phyloP scores from a whole-genome alignment of 768 basidiomycete species.

The Piloderma croceum region DNA sequence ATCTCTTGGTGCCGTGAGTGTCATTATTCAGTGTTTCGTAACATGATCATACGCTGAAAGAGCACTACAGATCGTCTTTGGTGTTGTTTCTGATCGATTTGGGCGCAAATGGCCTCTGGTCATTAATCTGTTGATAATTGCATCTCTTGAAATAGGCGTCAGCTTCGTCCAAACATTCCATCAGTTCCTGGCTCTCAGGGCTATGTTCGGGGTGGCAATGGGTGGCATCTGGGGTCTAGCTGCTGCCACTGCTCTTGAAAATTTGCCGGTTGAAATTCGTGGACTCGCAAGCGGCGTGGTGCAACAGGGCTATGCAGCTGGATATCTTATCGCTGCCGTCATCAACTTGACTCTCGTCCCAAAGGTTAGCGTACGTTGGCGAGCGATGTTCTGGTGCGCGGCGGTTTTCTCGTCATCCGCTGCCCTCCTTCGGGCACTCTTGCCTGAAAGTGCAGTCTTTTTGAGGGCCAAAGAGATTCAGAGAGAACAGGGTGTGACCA shows the following conservation, averaged over 20 bases:
- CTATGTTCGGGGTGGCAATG: constrained; percentile 85
- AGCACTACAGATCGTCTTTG: constrained; percentile 61
- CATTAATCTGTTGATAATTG: constrained; percentile 63
- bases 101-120: constrained; percentile 95
- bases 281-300: constrained; percentile 81
- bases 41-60: neutral
- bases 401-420: constrained; percentile 65
- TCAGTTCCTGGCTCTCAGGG: constrained; percentile 77
- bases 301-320: constrained; percentile 86
- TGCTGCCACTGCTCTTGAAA: constrained; percentile 79
- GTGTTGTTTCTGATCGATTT: constrained; percentile 79
- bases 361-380: constrained; percentile 49
- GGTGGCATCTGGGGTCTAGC: constrained; percentile 88
- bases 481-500: constrained; percentile 31
- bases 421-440: constrained; percentile 52
- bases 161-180: constrained; percentile 74
- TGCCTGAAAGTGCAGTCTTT: constrained; percentile 81
- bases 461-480: constrained; percentile 55
- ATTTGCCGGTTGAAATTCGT: constrained; percentile 79
- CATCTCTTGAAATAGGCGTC: constrained; percentile 68
- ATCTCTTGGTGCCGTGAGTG: constrained; percentile 58
- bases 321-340: constrained; percentile 79
- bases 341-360: constrained; percentile 69
- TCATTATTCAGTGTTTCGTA: neutral
- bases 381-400: constrained; percentile 77